These are phyloP conservation scores for Amaranthus palmeri DNA, from an alignment of 148 eudicot genomes.

Conservation along the genomic window DNA sequence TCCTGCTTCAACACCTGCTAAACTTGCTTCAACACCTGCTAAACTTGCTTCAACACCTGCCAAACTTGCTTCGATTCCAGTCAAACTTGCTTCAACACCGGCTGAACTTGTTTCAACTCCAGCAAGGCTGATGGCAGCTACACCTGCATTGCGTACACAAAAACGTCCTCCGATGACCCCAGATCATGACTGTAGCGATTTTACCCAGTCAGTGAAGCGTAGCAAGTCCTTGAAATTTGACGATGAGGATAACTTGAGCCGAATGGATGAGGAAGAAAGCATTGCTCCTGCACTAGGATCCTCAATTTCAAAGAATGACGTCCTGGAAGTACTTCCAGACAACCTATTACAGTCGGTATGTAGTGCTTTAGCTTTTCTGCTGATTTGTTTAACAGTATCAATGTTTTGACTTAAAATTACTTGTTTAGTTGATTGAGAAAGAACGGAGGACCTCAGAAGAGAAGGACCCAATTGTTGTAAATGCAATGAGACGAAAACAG, in stretches of 20 bases:
- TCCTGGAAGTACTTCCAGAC: constrained; percentile 52
- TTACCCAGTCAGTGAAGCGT: constrained; percentile 31
- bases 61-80: constrained; percentile 2
- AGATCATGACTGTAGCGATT: constrained; percentile 30
- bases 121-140: constrained; percentile 49
- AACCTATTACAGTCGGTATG: constrained; percentile 66
- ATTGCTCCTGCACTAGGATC: constrained; percentile 18
- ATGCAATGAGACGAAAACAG: constrained; percentile 56
- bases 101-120: constrained; percentile 42
- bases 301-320: constrained; percentile 36
- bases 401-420: neutral
- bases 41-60: constrained; percentile 30
- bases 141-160: constrained; percentile 49
- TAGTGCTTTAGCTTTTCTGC: neutral
- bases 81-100: constrained; percentile 38
- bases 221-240: constrained; percentile 59
- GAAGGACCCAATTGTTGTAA: constrained; percentile 58
- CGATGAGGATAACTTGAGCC: constrained; percentile 12
- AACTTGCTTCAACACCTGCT: neutral
- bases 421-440: constrained; percentile 63
- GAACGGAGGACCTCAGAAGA: constrained; percentile 53
- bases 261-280: constrained; percentile 18
- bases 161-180: constrained; percentile 61
- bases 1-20: constrained; percentile 28
- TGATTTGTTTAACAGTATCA: neutral